Percentiles rank a stretch among this genome's conserved stretches.
phyloP scores from a whole-genome alignment of 2,329 filamentous ascomycete species.

The Fusarium sp. region DNA sequence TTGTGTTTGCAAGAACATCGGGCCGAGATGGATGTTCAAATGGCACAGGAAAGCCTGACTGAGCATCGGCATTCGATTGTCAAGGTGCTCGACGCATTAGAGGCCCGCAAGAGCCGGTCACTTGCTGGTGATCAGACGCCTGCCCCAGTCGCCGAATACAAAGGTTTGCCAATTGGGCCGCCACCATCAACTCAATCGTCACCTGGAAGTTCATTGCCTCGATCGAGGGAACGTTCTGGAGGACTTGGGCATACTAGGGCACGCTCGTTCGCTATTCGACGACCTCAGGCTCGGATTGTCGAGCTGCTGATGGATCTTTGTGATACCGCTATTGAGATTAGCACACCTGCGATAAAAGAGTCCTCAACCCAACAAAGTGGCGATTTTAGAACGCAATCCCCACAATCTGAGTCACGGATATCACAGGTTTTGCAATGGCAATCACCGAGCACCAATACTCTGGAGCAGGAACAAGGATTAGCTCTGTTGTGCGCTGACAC shows the following conservation, averaged over 20 bases:
- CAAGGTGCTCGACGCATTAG: conserved; percentile 90
- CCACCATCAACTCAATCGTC: conserved; percentile 76
- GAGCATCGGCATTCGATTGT: conserved; percentile 96
- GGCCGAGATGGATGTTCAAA: conserved; percentile 97
- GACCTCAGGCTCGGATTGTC: conserved; percentile 91
- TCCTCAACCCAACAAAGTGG: conserved; percentile 69
- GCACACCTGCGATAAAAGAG: conserved; percentile 92
- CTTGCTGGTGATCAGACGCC: conserved; percentile 63
- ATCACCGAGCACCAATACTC: conserved; percentile 87
- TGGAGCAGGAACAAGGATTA: conserved; percentile 93
- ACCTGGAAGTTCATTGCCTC: conserved; percentile 75
- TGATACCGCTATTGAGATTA: conserved; percentile 95
- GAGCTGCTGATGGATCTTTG: conserved; percentile 94
- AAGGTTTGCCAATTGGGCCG: conserved; percentile 84
- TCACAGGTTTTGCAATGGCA: conserved; percentile 97
- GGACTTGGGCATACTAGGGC: conserved; percentile 83
- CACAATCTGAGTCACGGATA: conserved; percentile 93
- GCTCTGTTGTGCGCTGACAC: conserved; percentile 90
- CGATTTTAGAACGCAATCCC: conserved; percentile 91
- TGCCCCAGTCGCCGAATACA: conserved; percentile 79
- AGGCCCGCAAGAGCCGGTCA: conserved; percentile 77
- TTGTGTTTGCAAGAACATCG: conserved; percentile 94
- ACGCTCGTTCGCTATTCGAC: conserved; percentile 88
- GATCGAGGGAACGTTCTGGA: conserved; percentile 77
- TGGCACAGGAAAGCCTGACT: conserved; percentile 89